Evolutionary conservation across 352 stramenopile genomes (phyloP), one percentile per base, ranked within the genome.

Genomic region (Phytophthora constricta): DNA sequence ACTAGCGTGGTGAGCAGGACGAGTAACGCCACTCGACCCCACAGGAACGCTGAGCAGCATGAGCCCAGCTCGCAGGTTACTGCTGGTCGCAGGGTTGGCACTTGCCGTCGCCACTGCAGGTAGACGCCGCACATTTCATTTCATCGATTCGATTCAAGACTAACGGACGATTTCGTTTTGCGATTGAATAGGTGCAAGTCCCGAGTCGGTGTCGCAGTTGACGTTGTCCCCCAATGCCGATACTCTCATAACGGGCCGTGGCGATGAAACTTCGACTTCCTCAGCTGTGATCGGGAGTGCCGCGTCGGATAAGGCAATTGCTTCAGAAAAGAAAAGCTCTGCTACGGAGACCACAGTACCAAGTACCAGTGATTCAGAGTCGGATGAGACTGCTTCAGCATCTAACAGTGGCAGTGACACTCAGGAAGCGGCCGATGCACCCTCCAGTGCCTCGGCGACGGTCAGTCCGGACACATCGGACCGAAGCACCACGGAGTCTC

Each of bases 181-280:
- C 58, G 46, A n/a, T 5, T 50, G 20, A 34, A 42, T 47, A 76
- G 68, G 65, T 62, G 62, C 54, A 39, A 56, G 57, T 16, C 33
- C 39, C 14, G 43, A 60, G 5, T 26, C 42, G 14, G 1, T 46
- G 41, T 56, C 59, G 19, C 58, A 28, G 33, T n/a, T 72, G 43
- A 74, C 70, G 51, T 65, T 71, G 2, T 67, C 70, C 23, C 69
- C 65, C 9, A 51, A 37, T 13, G 53, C 45, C 1, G 51, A 37
- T 19, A 63, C 50, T 9, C 65, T 77, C 42, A 71, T 74, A 11
- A 47, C 41, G 10, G 61, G 65, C 17, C 61, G 60, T 23, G 50
- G 33, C 41, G 50, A 39, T 10, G 14, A 42, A 4, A 39, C 47
- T 17, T 43, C 46, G 17, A 34, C 34, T 22, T 43, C 54, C 20